These are phyloP conservation scores for Areca catechu DNA, from an alignment of 176 grass and related monocot species.

Conservation along the genomic window DNA sequence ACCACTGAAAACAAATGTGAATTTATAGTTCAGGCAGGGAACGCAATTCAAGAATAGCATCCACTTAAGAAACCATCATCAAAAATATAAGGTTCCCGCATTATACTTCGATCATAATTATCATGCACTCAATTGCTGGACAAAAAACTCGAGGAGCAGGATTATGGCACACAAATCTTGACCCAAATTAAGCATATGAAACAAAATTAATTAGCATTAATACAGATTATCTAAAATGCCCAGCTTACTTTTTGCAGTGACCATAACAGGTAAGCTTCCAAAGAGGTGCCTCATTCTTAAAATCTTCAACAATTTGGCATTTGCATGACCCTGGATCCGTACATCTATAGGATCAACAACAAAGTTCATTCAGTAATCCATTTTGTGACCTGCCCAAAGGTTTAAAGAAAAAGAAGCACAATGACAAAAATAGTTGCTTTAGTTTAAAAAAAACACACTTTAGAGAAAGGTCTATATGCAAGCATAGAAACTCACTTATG, in stretches of 20 bases:
- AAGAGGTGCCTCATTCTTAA: conserved; percentile 70
- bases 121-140: too few species aligned
- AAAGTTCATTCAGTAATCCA: too few species aligned
- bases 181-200: not conserved
- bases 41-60: too few species aligned
- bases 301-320: conserved; percentile 68
- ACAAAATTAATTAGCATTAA: not conserved
- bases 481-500: conserved; percentile 51
- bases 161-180: too few species aligned
- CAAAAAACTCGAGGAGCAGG: too few species aligned
- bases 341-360: conserved; percentile 34
- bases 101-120: too few species aligned
- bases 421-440: not conserved
- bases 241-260: conserved; percentile 47
- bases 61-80: too few species aligned
- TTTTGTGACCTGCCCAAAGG: too few species aligned
- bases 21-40: too few species aligned
- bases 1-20: conserved; percentile 32
- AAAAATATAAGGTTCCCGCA: too few species aligned
- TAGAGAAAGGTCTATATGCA: too few species aligned
- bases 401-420: conserved; percentile 9
- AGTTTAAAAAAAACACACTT: not conserved
- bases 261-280: conserved; percentile 97
- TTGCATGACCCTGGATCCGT: conserved; percentile 65
- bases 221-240: not conserved